A percentile compares a stretch with the other conserved stretches of the same genome.
These are phyloP conservation scores for Melastoma malabathricum DNA, from an alignment of 345 rosid species.

Conservation along the genomic window DNA sequence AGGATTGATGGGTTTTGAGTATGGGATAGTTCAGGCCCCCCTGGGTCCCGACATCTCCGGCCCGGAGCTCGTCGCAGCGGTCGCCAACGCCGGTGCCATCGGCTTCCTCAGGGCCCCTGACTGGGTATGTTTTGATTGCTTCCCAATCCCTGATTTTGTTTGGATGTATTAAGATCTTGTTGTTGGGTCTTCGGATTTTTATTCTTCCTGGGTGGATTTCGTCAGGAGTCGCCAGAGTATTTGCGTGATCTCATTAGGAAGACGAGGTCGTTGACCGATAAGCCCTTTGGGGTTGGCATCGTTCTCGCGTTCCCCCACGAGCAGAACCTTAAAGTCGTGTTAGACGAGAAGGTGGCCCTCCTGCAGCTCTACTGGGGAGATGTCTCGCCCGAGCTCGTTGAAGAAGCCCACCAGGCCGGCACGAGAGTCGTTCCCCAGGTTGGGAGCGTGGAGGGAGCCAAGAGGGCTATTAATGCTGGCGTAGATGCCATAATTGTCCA, in stretches of 20 bases:
- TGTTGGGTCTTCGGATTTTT: too few species aligned
- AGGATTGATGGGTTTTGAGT: constrained; percentile 73
- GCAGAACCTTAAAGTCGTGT: constrained; percentile 45
- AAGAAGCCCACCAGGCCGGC: constrained; percentile 46
- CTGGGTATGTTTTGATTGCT: constrained; percentile 30
- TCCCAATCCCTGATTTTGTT: not conserved
- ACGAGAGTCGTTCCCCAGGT: constrained; percentile 81
- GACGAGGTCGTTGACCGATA: constrained; percentile 52
- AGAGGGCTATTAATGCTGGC: constrained; percentile 39
- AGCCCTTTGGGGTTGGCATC: constrained; percentile 71
- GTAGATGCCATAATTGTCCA: constrained; percentile 83
- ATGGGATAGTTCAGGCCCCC: constrained; percentile 76
- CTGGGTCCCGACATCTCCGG: constrained; percentile 83
- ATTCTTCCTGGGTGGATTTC: too few species aligned
- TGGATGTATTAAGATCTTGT: not conserved
- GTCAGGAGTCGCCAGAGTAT: constrained; percentile 63
- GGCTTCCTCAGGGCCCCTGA: constrained; percentile 83
- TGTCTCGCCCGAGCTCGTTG: constrained; percentile 49
- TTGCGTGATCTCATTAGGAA: constrained; percentile 48
- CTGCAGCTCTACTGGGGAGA: constrained; percentile 83
- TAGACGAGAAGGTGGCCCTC: constrained; percentile 65
- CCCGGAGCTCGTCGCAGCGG: constrained; percentile 90
- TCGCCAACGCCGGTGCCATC: constrained; percentile 74
- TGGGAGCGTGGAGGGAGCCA: constrained; percentile 59
- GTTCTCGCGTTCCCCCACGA: constrained; percentile 71